Evolutionary conservation across 805 yeast species (phyloP), one percentile per base, ranked within the genome.

Genomic region (Yarrowia keelungensis): DNA sequence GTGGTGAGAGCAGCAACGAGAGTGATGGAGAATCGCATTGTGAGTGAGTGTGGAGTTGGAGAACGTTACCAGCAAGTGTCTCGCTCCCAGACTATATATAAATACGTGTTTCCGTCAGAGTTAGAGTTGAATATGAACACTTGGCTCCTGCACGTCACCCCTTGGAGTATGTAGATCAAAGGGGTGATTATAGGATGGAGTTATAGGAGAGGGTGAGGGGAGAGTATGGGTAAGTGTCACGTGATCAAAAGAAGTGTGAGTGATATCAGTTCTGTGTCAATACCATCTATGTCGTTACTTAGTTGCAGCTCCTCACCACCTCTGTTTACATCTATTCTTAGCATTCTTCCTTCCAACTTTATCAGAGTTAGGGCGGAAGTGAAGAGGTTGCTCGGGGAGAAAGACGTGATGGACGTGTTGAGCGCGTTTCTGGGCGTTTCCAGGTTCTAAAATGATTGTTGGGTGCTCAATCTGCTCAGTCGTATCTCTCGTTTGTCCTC

Each of bases 71-170:
- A 26, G 32, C 32, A 26, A 5, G 7, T 5, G 32, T 26, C 32
- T 26, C 32, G 3, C 32, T 3, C 59, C 7, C 2, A 5, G 9
- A 14, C 15, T 38, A 53, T 51, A 51, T 53, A 53, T 53, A 53
- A n/a, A 26, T 26, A 26, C 58, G 16, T 10, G 43, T 5, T 8
- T 14, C 8, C 8, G 22, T 8, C 42, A 9, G 45, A 16, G 56
- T 51, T 51, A 51, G 42, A 35, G 42, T 51, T 51, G 41, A 32
- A 46, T 35, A 51, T 36, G 15, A 35, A 16, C 58, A 35, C 62
- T 56, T 56, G 62, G 62, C 62, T 56, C 47, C 62, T 56, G 62
- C 62, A 56, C 61, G 36, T 54, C 61, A 39, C 11, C 61, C 61
- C 61, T 54, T 36, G 61, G 19, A 32, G 36, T 54, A 39, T 54